phyloP scores from a whole-genome alignment of 2,329 filamentous ascomycete species.

The Alternaria arborescens region DNA sequence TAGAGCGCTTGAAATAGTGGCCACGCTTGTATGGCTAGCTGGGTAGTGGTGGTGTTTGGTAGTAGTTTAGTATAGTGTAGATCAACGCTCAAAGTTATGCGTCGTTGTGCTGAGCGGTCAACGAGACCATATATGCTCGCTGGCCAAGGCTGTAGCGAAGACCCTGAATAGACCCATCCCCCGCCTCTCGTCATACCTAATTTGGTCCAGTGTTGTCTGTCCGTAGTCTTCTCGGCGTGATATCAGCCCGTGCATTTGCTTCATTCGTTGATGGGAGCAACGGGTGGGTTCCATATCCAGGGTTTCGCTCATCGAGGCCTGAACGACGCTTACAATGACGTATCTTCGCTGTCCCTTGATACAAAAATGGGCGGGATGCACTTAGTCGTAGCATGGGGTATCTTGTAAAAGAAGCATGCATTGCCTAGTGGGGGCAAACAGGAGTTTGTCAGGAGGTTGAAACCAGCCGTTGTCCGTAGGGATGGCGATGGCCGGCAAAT shows the following conservation, averaged over 20 bases:
- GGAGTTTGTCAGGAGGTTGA: slow-evolving; percentile 8
- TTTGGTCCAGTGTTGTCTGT: slow-evolving; percentile 19
- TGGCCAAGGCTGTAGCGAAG: slow-evolving; percentile 16
- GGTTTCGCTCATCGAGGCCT: slow-evolving; percentile 29
- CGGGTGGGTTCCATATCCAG: slow-evolving; percentile 24
- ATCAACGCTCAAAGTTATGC: slow-evolving; percentile 10
- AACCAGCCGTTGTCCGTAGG: slow-evolving; percentile 15
- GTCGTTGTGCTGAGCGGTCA: slow-evolving; percentile 13
- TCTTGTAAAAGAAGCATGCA: slow-evolving; percentile 32
- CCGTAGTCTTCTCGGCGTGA: slow-evolving; percentile 13
- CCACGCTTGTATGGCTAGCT: neutral
- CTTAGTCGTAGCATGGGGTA: slow-evolving; percentile 24
- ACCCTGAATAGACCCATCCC: slow-evolving; percentile 19
- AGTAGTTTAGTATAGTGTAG: neutral
- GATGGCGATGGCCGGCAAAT: slow-evolving; percentile 18
- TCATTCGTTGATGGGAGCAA: slow-evolving; percentile 43
- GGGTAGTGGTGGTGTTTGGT: slow-evolving; percentile 1
- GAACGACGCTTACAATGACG: slow-evolving; percentile 38
- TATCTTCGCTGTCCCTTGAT: slow-evolving; percentile 21
- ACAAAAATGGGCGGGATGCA: slow-evolving; percentile 12
- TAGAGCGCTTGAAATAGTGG: neutral
- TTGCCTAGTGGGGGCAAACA: slow-evolving; percentile 16
- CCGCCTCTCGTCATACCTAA: slow-evolving; percentile 23
- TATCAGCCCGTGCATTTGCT: neutral
- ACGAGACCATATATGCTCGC: slow-evolving; percentile 29